Evolutionary conservation across 2,329 filamentous ascomycete genomes (phyloP).

Genomic region (Myriosclerotinia scirpicola): DNA sequence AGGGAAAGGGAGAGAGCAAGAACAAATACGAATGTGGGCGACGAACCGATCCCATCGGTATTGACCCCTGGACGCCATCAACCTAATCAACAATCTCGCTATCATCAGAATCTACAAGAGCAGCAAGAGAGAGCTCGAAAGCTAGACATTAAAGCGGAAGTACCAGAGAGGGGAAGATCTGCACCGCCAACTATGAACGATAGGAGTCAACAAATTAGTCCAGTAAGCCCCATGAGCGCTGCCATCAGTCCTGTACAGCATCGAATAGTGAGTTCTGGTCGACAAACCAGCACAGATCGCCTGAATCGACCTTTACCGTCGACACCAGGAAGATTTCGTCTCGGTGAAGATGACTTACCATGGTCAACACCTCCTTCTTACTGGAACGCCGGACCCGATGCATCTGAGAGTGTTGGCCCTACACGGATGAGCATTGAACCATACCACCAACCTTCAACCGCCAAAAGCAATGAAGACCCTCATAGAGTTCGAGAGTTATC

Average conservation of each 20-base stretch:
- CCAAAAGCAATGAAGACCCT: slow-evolving; percentile 36
- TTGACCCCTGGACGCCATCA: slow-evolving; percentile 10
- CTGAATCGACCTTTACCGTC: slow-evolving; percentile 33
- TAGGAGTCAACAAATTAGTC: slow-evolving; percentile 27
- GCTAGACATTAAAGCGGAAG: slow-evolving; percentile 21
- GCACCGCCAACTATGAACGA: slow-evolving; percentile 36
- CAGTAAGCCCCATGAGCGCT: slow-evolving; percentile 29
- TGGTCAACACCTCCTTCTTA: slow-evolving; percentile 40
- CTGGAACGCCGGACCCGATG: slow-evolving; percentile 25
- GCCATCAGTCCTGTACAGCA: slow-evolving; percentile 27
- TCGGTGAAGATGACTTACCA: slow-evolving; percentile 39
- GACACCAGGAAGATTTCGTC: slow-evolving; percentile 38
- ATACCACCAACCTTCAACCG: slow-evolving; percentile 11
- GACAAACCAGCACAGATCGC: slow-evolving; percentile 10
- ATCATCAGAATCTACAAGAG: slow-evolving; percentile 11
- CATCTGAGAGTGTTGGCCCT: slow-evolving; percentile 6
- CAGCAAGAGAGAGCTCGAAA: slow-evolving; percentile 24
- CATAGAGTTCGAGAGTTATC: slow-evolving; percentile 36
- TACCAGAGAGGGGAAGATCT: slow-evolving; percentile 33
- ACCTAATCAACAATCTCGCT: not conserved
- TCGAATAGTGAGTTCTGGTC: slow-evolving; percentile 21
- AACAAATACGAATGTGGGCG: slow-evolving; percentile 14
- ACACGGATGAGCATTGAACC: not conserved
- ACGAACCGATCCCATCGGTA: slow-evolving; percentile 15
- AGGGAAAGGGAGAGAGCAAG: slow-evolving; percentile 34